Evolutionary conservation across 2,329 filamentous ascomycete species (phyloP), one percentile per base, ranked within the genome.

Genomic region (Talaromyces sp.): DNA sequence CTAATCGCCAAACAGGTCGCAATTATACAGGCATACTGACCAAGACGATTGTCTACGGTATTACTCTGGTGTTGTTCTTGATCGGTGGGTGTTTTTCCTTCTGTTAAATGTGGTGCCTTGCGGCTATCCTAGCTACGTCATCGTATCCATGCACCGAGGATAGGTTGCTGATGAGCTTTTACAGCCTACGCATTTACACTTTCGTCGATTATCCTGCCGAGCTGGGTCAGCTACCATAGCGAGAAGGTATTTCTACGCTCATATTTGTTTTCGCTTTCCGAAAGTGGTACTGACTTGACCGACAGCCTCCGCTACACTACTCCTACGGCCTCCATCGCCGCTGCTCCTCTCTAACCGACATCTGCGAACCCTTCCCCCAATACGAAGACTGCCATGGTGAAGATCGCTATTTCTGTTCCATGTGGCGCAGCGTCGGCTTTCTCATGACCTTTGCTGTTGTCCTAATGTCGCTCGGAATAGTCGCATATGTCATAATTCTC

Each of bases 391-490:
- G 91, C 78, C 80, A 82, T 63, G 85, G 83, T 70, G 85, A 87
- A 61, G 86, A 89, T 70, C 84, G 87, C 60, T 87, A 88, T 73
- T 97, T 98, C 80, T 98, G 95, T 82, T 90, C 88, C 71, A 90
- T 96, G 85, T 99, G 94, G 94, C 86, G 91, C 66, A 92, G 88
- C 31, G 88, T 92, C 41, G 93, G 91, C 27, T 98, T 97, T 79
- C 79, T 97, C 69, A 92, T 96, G 81, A 91, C 89, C 61, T 91
- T 97, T 71, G 86, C 90, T 8, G 86, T 92, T 43, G 88, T 97
- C n/a, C 76, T 95, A 45, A 89, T 96, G 77, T 85, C 95, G 47
- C 92, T 90, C 63, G 88, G 88, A 7, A 79, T 96, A n/a, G 88
- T 96, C 33, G 87, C 89, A 19, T 97, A 94, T 77, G 73, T 89